A percentile compares a stretch with the other conserved stretches of the same genome.
Conservation (phyloP, 345 rosid genomes). For the Eucalyptus microcorys region DNA sequence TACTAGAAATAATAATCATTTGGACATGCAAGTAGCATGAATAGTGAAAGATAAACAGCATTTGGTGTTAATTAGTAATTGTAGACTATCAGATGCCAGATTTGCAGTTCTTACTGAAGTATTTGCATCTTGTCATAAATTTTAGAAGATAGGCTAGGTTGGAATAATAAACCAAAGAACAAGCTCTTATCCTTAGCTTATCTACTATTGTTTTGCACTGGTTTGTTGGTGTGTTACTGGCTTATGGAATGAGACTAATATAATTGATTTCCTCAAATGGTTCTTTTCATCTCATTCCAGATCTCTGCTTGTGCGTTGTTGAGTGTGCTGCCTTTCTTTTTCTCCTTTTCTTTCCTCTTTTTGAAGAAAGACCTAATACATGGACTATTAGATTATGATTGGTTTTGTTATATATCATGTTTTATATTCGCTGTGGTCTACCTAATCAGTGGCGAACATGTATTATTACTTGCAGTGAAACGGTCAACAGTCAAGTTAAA, state of each 20-base stretch:
- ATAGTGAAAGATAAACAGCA: not conserved
- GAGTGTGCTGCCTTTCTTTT: not conserved
- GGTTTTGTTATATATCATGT: not conserved
- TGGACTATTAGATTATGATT: not conserved
- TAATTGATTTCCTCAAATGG: not conserved
- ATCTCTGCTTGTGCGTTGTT: not conserved
- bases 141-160: not conserved
- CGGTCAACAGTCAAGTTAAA: slow-evolving; percentile 30
- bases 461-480: slow-evolving; percentile 36
- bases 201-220: not conserved
- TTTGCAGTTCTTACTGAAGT: not conserved
- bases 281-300: not conserved
- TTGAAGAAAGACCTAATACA: not conserved
- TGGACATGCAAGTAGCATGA: not conserved
- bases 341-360: not conserved
- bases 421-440: not conserved
- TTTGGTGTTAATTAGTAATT: not conserved
- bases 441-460: not conserved
- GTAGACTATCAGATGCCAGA: not conserved
- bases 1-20: not conserved
- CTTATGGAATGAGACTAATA: not conserved
- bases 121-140: not conserved
- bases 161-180: not conserved
- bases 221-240: not conserved
- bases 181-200: not conserved